Conservation (phyloP, 306 rosid species). For the Ochetophila trinervis region DNA sequence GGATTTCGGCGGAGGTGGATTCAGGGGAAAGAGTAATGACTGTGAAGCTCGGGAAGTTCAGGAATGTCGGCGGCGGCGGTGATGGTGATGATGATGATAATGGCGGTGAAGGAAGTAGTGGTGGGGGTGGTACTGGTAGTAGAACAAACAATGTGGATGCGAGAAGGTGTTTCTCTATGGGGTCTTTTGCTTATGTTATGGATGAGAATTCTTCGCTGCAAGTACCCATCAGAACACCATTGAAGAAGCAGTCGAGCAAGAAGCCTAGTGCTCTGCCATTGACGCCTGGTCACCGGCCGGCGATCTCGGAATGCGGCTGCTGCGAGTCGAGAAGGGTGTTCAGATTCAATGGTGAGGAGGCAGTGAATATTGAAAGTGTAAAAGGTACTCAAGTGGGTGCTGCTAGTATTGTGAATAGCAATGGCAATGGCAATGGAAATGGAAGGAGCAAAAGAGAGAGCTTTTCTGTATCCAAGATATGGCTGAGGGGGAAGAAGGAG, state of each 20-base stretch:
- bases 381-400: conserved; percentile 15
- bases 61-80: conserved; percentile 48
- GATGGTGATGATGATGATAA: conserved; percentile 20
- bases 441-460: conserved; percentile 56
- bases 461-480: conserved; percentile 76
- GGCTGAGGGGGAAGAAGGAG: conserved; percentile 66
- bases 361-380: conserved; percentile 11
- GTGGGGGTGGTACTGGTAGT: too few species aligned
- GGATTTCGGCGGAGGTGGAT: conserved; percentile 10
- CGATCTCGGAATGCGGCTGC: conserved; percentile 83
- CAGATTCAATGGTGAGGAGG: conserved; percentile 47
- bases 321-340: conserved; percentile 77
- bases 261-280: conserved; percentile 46
- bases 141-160: conserved; percentile 49
- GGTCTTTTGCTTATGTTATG: conserved; percentile 81
- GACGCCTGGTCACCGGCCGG: conserved; percentile 59
- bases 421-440: conserved; percentile 23
- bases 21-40: conserved; percentile 54
- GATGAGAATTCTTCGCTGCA: conserved; percentile 63
- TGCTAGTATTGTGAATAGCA: conserved; percentile 6
- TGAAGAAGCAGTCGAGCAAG: conserved; percentile 49
- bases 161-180: conserved; percentile 96
- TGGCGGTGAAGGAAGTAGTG: conserved; percentile 33
- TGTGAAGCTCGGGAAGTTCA: conserved; percentile 86
- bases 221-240: conserved; percentile 66